These are phyloP conservation scores for Huntiella decipiens DNA, from an alignment of 2,329 filamentous ascomycete species.

Conservation along the genomic window DNA sequence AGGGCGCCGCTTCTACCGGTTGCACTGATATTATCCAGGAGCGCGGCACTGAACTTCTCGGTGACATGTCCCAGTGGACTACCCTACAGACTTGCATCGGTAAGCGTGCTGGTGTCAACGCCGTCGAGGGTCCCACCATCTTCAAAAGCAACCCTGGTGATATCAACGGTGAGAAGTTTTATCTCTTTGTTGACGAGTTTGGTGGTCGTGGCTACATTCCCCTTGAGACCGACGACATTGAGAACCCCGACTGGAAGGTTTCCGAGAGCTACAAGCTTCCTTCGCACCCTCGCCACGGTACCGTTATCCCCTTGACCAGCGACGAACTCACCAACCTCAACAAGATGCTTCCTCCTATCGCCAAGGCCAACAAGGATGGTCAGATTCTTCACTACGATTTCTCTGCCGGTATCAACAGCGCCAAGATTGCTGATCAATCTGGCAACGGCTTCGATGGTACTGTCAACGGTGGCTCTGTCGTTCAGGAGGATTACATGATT, in stretches of 20 bases:
- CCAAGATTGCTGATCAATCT: slow-evolving; percentile 12
- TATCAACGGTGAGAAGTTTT: slow-evolving; percentile 32
- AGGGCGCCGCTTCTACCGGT: slow-evolving; percentile 28
- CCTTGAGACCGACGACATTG: slow-evolving; percentile 29
- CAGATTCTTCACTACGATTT: slow-evolving; percentile 15
- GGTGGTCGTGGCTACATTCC: slow-evolving; percentile 32
- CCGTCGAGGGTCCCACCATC: slow-evolving; percentile 31
- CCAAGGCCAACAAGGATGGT: slow-evolving; percentile 10
- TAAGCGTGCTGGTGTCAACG: slow-evolving; percentile 26
- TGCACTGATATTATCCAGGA: slow-evolving; percentile 37
- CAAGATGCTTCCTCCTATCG: slow-evolving; percentile 7
- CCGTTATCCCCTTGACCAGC: slow-evolving; percentile 31
- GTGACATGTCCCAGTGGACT: slow-evolving; percentile 24
- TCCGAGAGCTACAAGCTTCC: slow-evolving; percentile 27
- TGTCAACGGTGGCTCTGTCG: slow-evolving; percentile 13
- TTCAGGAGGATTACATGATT: slow-evolving; percentile 11
- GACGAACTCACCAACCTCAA: slow-evolving; percentile 22
- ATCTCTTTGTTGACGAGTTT: slow-evolving; percentile 37
- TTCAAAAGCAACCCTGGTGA: slow-evolving; percentile 32
- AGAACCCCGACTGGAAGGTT: slow-evolving; percentile 29
- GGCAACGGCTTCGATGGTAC: slow-evolving; percentile 13
- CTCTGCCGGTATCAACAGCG: slow-evolving; percentile 6
- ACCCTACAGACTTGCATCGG: slow-evolving; percentile 30
- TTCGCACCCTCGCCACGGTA: slow-evolving; percentile 31
- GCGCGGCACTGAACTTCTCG: slow-evolving; percentile 23